phyloP scores from a whole-genome alignment of 345 rosid genomes.

The Syzygium grande region DNA sequence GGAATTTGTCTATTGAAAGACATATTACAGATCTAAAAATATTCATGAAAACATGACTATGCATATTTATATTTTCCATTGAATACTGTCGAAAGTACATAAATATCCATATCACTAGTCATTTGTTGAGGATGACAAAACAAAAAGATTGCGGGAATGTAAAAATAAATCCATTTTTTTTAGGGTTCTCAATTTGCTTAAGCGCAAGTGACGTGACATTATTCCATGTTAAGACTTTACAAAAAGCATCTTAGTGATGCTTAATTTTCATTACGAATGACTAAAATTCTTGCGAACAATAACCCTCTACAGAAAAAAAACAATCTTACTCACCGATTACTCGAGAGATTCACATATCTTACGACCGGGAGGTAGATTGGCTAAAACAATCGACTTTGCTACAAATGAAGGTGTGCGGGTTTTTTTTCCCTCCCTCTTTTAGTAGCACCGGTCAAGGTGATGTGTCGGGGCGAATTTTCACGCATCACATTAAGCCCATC shows the following conservation, averaged over 20 bases:
- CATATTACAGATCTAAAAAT: not conserved
- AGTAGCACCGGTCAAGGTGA: no score
- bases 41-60: not conserved
- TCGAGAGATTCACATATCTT: fast-evolving
- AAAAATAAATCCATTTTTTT: no score
- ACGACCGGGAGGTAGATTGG: fast-evolving
- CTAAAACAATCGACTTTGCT: fast-evolving
- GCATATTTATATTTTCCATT: not conserved
- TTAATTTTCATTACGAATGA: not conserved
- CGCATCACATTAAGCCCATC: not conserved
- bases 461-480: fast-evolving
- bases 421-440: no score
- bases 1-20: not conserved
- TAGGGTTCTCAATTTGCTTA: not conserved
- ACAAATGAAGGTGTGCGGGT: fast-evolving
- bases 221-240: not conserved
- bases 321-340: not conserved
- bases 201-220: not conserved
- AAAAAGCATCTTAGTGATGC: not conserved
- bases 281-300: not conserved
- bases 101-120: not conserved
- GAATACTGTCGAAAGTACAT: not conserved
- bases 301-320: fast-evolving
- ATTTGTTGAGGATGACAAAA: not conserved
- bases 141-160: no score